Evolutionary conservation across 305 asterid species (phyloP), one percentile per base, ranked within the genome.

Genomic region (Fraxinus albicans): DNA sequence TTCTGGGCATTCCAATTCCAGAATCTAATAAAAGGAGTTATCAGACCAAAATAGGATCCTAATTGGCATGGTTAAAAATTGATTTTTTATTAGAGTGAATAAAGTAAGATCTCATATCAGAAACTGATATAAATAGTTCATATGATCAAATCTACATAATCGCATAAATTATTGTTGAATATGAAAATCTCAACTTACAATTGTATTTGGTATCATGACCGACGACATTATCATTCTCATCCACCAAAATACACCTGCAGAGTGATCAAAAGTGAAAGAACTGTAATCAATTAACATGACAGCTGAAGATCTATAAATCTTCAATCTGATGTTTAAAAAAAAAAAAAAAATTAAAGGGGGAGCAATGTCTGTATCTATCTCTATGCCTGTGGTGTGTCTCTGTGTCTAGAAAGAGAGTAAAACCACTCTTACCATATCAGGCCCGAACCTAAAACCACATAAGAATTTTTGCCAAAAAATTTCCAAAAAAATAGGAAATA

Each of bases 221-320:
- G 77, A 94, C 92, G 63, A 96, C 98, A 21, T 31, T 86, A 82
- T 96, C 99, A 80, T 92, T 91, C 88, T 88, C 97, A 86, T 94
- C 98, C 76, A 96, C 99, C 98, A 96, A 90, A 83, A 96, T 96
- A 84, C 99, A 96, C 85, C 99, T 96, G 94, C 89, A 85, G 40
- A 82, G 36, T 47, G 31, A 72, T 70, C 76, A 67, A 58, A 77
- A 55, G 44, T 73, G 38, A 58, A 27, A 75, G 76, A 40, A 60
- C 53, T 35, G 44, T 0, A 42, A 29, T 21, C 2, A 8, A 78
- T 33, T 9, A 4, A 40, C 17, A 83, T 10, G 36, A 67, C 31
- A 21, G n/a, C 50, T 9, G 27, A 10, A 69, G 27, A 81, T 40
- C 69, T 25, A 36, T 27, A 78, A 33, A 58, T 13, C 31, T 60